Evolutionary conservation across 2,329 filamentous ascomycete genomes (phyloP).

Genomic region (Aspergillus pseudoglaucus): DNA sequence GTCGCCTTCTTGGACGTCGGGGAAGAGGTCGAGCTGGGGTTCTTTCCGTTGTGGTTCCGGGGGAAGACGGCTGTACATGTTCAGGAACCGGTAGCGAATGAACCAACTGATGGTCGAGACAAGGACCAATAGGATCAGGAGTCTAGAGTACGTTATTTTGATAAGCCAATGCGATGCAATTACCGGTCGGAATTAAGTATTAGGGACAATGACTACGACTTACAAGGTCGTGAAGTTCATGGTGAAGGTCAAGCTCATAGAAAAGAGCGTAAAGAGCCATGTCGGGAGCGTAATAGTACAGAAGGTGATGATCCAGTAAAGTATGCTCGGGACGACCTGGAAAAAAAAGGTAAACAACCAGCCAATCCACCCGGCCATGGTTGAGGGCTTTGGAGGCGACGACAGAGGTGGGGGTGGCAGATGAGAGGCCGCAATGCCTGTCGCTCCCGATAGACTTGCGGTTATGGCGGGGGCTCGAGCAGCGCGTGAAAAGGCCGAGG

Average conservation of each 20-base stretch:
- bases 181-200: slow-evolving; percentile 1
- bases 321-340: slow-evolving; percentile 49
- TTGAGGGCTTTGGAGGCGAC: slow-evolving; percentile 25
- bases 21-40: slow-evolving; percentile 89
- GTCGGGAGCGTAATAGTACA: slow-evolving; percentile 83
- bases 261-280: slow-evolving; percentile 82
- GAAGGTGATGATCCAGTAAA: slow-evolving; percentile 78
- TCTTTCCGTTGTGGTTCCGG: slow-evolving; percentile 94
- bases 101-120: slow-evolving; percentile 89
- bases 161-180: background rate
- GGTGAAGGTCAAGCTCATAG: slow-evolving; percentile 89
- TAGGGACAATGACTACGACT: slow-evolving; percentile 4
- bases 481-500: slow-evolving; percentile 2
- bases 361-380: slow-evolving; percentile 41
- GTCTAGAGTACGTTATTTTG: slow-evolving; percentile 37
- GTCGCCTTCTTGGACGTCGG: slow-evolving; percentile 83
- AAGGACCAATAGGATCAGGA: slow-evolving; percentile 69
- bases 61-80: slow-evolving; percentile 91
- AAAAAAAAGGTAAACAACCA: slow-evolving; percentile 45
- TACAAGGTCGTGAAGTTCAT: slow-evolving; percentile 98
- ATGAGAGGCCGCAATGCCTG: slow-evolving; percentile 13
- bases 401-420: slow-evolving; percentile 20
- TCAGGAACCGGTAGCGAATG: slow-evolving; percentile 88
- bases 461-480: slow-evolving; percentile 11
- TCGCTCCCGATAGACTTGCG: slow-evolving; percentile 11